Base-by-base conservation (phyloP, 257 asterid species). In the Rubia yunnanensis region DNA sequence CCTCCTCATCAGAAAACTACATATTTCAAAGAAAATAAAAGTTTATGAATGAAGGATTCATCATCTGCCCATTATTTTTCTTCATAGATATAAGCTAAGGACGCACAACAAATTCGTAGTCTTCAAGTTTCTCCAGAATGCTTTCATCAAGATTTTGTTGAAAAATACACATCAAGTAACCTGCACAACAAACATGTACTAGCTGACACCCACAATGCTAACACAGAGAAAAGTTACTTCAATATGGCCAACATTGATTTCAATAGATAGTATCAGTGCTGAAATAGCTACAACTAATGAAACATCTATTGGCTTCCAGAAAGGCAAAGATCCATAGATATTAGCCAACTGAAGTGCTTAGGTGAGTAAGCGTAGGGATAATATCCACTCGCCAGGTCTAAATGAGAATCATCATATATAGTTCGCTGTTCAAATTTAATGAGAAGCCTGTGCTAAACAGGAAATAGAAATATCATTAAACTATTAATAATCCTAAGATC, bases 91-190 rank as follows among this genome's bases (percentile, higher is more conserved):
- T 17, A 75, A 35, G 73, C 50, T 60, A 55, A 67, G 32, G 68
- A 84, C 99, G 71, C 77, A 89, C 99, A 64, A 89, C 83, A 84
- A 87, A 89, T 79, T 92, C 95, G 75, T 86, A 87, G 80, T 89
- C 99, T 77, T 78, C 90, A 81, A 89, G 92, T 76, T 75, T 80
- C 74, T 82, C 83, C 60, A 87, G 83, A 67, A 73, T 70, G 60
- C 78, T 79, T 72, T 83, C 87, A 67, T 75, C 88, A 54, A 92
- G 86, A 78, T 82, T 90, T 74, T 89, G 94, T 74, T 81, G 87
- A 80, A 79, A 88, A 75, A 92, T 80, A 81, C 97, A 88, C 94
- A 92, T 77, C 74, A 92, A 82, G 97, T 89, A 92, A 66, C 99
- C 99, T 92, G 88, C 82, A 76, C 59, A 73, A 44, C 27, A 57